Percentiles rank a stretch among this genome's conserved stretches.
These are phyloP conservation scores for Aspergillus sergii DNA, from an alignment of 2,329 filamentous ascomycete genomes.

Conservation along the genomic window DNA sequence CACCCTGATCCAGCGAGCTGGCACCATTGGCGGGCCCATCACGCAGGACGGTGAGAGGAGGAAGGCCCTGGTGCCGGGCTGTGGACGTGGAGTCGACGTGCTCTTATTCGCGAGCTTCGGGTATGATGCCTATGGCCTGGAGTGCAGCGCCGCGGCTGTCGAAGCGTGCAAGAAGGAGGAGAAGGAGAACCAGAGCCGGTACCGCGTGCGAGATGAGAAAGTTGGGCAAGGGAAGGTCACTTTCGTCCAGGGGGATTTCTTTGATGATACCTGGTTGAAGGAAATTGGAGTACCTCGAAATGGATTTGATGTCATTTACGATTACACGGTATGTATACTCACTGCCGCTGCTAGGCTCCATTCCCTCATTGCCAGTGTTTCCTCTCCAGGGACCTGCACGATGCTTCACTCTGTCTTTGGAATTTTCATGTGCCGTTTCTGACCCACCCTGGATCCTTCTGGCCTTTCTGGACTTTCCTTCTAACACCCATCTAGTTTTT, in stretches of 20 bases:
- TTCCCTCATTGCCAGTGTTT: constrained; percentile 2
- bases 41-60: constrained; percentile 38
- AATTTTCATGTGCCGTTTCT: constrained; percentile 3
- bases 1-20: constrained; percentile 44
- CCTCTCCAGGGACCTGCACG: constrained; percentile 2
- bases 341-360: constrained; percentile 7
- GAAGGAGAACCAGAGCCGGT: constrained; percentile 33
- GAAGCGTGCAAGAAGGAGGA: constrained; percentile 40
- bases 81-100: constrained; percentile 80
- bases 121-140: constrained; percentile 75
- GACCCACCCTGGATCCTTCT: background rate
- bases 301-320: constrained; percentile 58
- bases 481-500: constrained; percentile 53
- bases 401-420: constrained; percentile 2
- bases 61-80: constrained; percentile 75
- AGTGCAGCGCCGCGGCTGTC: constrained; percentile 59
- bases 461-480: constrained; percentile 1
- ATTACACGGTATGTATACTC: constrained; percentile 57
- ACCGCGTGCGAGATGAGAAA: constrained; percentile 37
- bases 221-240: constrained; percentile 40
- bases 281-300: constrained; percentile 36
- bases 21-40: constrained; percentile 41
- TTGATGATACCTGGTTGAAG: constrained; percentile 45
- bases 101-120: constrained; percentile 72
- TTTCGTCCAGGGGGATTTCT: constrained; percentile 50